Evolutionary conservation across 2,329 filamentous ascomycete species (phyloP), one percentile per base, ranked within the genome.

Genomic region (Sclerotiophoma versabilis): DNA sequence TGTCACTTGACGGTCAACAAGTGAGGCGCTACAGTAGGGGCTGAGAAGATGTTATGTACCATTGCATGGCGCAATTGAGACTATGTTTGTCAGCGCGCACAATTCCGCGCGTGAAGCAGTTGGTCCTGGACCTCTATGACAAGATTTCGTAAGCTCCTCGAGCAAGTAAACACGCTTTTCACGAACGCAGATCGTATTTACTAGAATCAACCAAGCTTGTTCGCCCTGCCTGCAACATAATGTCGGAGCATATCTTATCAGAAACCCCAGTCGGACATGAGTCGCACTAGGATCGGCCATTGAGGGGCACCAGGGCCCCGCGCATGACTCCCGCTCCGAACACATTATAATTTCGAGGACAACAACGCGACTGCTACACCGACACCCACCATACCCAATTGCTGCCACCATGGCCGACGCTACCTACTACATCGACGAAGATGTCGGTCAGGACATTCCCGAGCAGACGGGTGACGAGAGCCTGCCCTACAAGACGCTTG

Each of bases 401-500:
- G 59, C 62, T 59, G 58, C 58, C 68, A 64, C 49, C 60, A 76
- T 76, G 73, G 72, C 71, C 33, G 71, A 75, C 23, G 63, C 69
- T 36, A 80, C 77, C 38, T 82, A 90, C 75, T 92, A 93, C 79
- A 83, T 96, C 71, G 92, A 96, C 80, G 89, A 92, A 72, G 89
- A 92, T 66, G 82, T 82, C 64, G 92, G 92, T 67, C 80, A 83
- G 65, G 92, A 95, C 77, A 86, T 89, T 69, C 76, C 52, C 73
- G 84, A 64, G 73, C 82, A 55, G 84, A 86, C 61, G 80, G 92
- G 92, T 71, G 84, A 87, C 62, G 85, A 93, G 75, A 78, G 82
- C 58, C 84, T 87, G 64, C 92, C 92, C 42, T 96, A 88, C 85
- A 93, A 96, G 81, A 87, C 89, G 33, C 84, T 96, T 34, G 81